phyloP scores from a whole-genome alignment of 140 eudicot genomes.

The Anethum foeniculum region DNA sequence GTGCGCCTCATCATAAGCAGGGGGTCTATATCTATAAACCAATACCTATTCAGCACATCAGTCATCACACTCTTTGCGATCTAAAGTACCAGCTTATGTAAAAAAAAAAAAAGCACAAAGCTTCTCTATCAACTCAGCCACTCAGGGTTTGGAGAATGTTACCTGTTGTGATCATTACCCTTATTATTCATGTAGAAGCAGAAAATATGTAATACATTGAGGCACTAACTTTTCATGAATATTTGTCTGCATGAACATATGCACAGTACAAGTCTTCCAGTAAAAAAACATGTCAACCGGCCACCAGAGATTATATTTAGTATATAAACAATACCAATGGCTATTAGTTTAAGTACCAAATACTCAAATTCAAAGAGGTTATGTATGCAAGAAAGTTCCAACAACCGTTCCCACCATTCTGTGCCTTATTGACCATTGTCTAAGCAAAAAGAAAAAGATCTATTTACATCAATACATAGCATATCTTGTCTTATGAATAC shows the following conservation, averaged over 20 bases:
- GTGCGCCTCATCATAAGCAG: background rate
- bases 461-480: background rate
- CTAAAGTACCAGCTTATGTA: no score
- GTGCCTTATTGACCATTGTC: background rate
- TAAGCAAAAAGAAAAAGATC: background rate
- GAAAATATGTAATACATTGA: background rate
- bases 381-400: no score
- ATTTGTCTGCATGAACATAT: background rate
- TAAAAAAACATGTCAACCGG: background rate
- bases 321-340: no score
- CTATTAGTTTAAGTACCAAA: no score
- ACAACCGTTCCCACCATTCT: no score
- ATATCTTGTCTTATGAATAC: background rate
- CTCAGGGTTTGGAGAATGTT: no score
- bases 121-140: no score
- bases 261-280: background rate
- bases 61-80: no score
- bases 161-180: no score
- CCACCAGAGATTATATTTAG: background rate
- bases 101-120: no score
- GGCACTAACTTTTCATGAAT: background rate
- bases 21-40: background rate
- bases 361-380: no score
- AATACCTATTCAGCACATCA: no score
- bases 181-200: background rate